Evolutionary conservation across 805 yeast genomes (phyloP), one percentile per base, ranked within the genome.

Genomic region (Zygotorulaspora sp.): DNA sequence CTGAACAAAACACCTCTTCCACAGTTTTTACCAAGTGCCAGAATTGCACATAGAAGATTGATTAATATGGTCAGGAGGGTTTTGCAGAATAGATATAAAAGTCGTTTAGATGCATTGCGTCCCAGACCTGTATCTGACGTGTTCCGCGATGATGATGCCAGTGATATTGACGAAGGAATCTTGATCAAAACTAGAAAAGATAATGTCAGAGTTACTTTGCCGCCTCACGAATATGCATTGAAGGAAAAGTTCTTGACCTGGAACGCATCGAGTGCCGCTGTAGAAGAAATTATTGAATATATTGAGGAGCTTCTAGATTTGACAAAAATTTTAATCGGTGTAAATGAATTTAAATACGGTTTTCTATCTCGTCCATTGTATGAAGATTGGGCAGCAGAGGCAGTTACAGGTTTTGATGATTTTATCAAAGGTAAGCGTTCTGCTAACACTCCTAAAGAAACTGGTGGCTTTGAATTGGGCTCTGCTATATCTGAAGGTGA

Each of bases 251-350:
- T 68, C 38, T 52, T 74, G 45, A 62, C 71, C 38, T 74, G 78
- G 78, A 72, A 70, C 48, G 78, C 78, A 2, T 57, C 74, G 1
- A 66, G 67, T 40, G 66, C 72, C 2, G 74, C 75, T 0, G 51
- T 68, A 2, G 75, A 70, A 42, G 77, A 74, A 43, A 60, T 74
- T 23, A 70, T 73, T 29, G 72, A 67, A 32, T 72, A 70, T 44
- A 60, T 70, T 18, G 78, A 74, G 43, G 76, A 71, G 44, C 51
- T 74, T 9, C 40, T 67, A 5, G 65, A 61, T 32, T 41, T 73
- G 20, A 59, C 70, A 0, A 70, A 67, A 40, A 47, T 66, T 3
- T 48, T 73, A 4, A 73, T 70, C 18, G 78, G 78, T 17, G 71
- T 68, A 8, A 64, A 68, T 40, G 71, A 67, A 46, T 73, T 73